Percentiles rank a stretch among this genome's conserved stretches.
phyloP scores from a whole-genome alignment of 805 yeast species.

The Candida arabinofermentans region DNA sequence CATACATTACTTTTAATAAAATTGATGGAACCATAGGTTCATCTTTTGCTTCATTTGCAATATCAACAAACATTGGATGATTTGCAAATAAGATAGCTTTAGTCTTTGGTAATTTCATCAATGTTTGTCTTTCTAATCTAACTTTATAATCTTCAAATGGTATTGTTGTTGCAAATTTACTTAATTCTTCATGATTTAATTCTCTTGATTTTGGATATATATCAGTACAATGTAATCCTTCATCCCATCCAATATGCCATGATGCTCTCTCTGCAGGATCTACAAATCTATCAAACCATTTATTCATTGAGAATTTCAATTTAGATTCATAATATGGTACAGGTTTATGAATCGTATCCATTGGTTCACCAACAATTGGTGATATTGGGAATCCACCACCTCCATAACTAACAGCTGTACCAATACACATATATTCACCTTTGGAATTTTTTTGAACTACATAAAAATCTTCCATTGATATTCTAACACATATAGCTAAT shows the following conservation, averaged over 20 bases:
- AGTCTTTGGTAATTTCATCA: constrained; percentile 43
- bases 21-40: constrained; percentile 47
- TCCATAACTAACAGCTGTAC: constrained; percentile 49
- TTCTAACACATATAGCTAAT: constrained; percentile 38
- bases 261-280: constrained; percentile 47
- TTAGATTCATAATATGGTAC: constrained; percentile 49
- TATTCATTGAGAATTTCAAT: constrained; percentile 44
- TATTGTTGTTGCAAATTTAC: constrained; percentile 32
- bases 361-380: constrained; percentile 28
- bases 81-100: constrained; percentile 22
- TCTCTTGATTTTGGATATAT: constrained; percentile 31
- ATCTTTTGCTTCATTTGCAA: constrained; percentile 39
- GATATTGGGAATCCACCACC: constrained; percentile 47
- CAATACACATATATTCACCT: constrained; percentile 41
- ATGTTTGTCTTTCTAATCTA: constrained; percentile 45
- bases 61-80: constrained; percentile 34
- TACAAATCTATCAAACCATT: constrained; percentile 42
- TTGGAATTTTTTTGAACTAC: constrained; percentile 33
- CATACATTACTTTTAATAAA: constrained; percentile 38
- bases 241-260: constrained; percentile 51
- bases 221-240: constrained; percentile 28
- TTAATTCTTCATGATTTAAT: constrained; percentile 31
- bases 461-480: constrained; percentile 50
- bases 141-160: constrained; percentile 39
- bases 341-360: constrained; percentile 42